These are phyloP conservation scores for Lactifluus hygrophoroides DNA, from an alignment of 768 basidiomycete species.

Conservation along the genomic window DNA sequence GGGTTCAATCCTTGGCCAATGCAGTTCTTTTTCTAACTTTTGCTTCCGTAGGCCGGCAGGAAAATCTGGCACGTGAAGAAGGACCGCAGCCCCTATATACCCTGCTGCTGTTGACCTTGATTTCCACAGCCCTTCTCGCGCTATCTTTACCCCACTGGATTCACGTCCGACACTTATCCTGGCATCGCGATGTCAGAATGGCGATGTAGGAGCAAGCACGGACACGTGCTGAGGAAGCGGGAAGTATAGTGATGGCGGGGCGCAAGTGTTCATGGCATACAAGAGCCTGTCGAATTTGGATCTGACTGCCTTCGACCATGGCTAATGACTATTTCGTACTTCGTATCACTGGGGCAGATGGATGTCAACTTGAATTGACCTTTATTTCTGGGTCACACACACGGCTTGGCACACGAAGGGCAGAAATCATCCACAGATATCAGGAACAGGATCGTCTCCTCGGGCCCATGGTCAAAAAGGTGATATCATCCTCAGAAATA, in stretches of 20 bases:
- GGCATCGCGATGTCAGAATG: slow-evolving; percentile 60
- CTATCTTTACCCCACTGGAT: slow-evolving; percentile 42
- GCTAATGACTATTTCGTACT: no score
- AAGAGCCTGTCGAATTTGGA: slow-evolving; percentile 59
- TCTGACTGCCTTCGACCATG: slow-evolving; percentile 54
- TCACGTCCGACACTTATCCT: slow-evolving; percentile 63
- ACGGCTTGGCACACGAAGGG: no score
- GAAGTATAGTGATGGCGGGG: slow-evolving; percentile 66
- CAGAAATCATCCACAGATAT: no score
- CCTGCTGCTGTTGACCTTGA: slow-evolving; percentile 79
- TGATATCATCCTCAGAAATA: no score
- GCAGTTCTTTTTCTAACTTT: no score
- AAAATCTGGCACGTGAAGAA: slow-evolving; percentile 21
- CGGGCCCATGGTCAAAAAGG: no score
- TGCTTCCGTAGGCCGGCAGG: no score
- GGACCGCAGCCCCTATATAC: slow-evolving; percentile 31
- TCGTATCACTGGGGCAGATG: no score
- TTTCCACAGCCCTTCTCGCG: slow-evolving; percentile 55
- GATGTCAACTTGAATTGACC: no score
- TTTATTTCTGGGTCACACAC: no score
- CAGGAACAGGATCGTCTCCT: no score
- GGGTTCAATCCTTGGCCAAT: no score
- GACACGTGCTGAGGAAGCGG: slow-evolving; percentile 61
- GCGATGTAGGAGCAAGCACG: slow-evolving; percentile 80
- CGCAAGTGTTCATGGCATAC: slow-evolving; percentile 48